Percentiles rank a stretch among this genome's conserved stretches.
Evolutionary conservation across 345 rosid species (phyloP).

Genomic region (Acer negundo): DNA sequence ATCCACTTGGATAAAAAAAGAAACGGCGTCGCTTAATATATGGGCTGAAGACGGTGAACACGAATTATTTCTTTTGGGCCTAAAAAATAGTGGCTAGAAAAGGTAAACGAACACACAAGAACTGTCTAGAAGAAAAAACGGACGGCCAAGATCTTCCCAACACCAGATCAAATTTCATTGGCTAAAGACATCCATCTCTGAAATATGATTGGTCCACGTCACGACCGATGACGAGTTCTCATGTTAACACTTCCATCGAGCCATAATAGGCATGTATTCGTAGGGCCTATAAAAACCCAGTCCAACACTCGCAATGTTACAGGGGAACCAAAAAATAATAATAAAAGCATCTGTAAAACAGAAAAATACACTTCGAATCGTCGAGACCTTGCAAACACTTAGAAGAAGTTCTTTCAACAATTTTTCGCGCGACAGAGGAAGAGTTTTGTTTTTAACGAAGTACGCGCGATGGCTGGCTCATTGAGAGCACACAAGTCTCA

Average conservation of each 20-base stretch:
- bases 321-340: neutral
- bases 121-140: conserved; percentile 19
- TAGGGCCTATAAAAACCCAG: neutral
- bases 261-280: neutral
- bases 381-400: neutral
- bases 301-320: neutral
- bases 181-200: conserved; percentile 3
- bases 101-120: conserved; percentile 28
- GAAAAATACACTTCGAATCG: neutral
- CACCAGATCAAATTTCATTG: conserved; percentile 46
- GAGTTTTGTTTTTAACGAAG: neutral
- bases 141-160: conserved; percentile 52
- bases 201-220: conserved; percentile 65
- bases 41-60: neutral
- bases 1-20: too few species aligned
- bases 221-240: conserved; percentile 45
- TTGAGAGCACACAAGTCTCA: conserved; percentile 52
- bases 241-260: neutral
- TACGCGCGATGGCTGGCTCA: conserved; percentile 52
- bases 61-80: neutral
- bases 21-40: neutral
- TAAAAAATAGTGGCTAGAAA: neutral
- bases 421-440: neutral
- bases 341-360: neutral
- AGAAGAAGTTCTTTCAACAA: too few species aligned